Evolutionary conservation across 1,284 basidiomycete genomes (phyloP), one percentile per base, ranked within the genome.

Genomic region (Vanrija sp.): DNA sequence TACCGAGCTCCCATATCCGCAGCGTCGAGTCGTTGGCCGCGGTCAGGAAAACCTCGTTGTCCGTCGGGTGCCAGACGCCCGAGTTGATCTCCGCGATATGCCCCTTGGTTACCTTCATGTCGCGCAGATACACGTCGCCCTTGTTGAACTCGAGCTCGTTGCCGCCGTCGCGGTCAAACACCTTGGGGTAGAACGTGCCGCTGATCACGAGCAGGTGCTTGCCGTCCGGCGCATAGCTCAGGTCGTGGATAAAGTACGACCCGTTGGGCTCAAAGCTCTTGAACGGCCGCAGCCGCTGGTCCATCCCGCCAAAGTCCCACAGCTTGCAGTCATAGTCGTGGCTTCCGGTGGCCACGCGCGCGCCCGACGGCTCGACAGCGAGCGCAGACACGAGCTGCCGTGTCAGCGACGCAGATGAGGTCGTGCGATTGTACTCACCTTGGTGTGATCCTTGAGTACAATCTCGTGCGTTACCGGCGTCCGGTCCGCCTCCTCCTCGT

Each of bases 271-370:
- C 93, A 83, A 90, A 98, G 61, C 84, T 89, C 78, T 92, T 90
- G 83, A 98, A 98, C 15, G 96, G 94, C 72, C 89, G 89, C 74
- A 88, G 83, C 5, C 74, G 64, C 61, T 82, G 79, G 66, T 89
- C 88, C 95, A 99, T 98, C 7, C 96, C 96, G 67, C 95, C 96
- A 78, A 98, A 98, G 76, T 99, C 96, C 94, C 94, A 99, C 51
- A 98, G 77, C 76, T 98, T 98, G 77, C 89, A 87, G 75, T 95
- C 91, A 71, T 98, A 98, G 77, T 99, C 96, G 76, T 97, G 88
- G 16, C 89, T 89, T 10, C 96, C 96, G 2, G 91, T 90, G 6
- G 90, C 80, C 28, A 99, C 79, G 28, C 96, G 85, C 3, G 94
- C 91, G 46, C 96, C 96, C 14, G 93, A 89, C 0, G 91, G 86